Conservation (phyloP, 176 grass and related monocot species). For the Chloris gayana region DNA sequence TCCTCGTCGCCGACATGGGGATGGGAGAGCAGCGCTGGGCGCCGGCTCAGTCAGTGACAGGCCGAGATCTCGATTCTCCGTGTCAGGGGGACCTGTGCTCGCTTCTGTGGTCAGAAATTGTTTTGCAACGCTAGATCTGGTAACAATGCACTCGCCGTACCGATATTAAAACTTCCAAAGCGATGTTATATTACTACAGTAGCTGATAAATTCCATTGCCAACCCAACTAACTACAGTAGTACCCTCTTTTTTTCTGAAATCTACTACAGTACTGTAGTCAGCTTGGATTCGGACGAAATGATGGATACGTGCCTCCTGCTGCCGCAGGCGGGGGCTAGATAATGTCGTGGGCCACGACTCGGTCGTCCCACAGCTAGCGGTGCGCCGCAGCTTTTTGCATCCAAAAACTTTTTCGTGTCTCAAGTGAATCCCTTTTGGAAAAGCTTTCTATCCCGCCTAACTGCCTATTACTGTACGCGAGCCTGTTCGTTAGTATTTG, state of each 20-base stretch:
- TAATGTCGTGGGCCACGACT: background rate
- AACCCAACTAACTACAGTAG: background rate
- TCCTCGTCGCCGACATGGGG: background rate
- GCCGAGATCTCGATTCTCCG: slow-evolving; percentile 53
- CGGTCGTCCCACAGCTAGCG: background rate
- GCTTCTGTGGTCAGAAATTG: background rate
- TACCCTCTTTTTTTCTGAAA: background rate
- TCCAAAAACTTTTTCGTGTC: too few relatives aligned
- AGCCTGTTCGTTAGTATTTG: background rate
- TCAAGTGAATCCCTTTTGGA: too few relatives aligned
- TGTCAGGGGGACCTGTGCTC: slow-evolving; percentile 17
- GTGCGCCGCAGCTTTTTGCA: background rate
- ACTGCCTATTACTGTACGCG: background rate
- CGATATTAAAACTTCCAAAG: background rate
- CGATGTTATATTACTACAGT: too few relatives aligned
- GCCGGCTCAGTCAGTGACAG: background rate
- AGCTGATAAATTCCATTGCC: background rate
- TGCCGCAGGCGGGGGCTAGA: background rate
- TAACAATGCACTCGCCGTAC: too few relatives aligned
- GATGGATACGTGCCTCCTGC: background rate
- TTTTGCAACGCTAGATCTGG: background rate
- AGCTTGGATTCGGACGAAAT: background rate
- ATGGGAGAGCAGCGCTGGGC: background rate
- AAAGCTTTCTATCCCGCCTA: too few relatives aligned
- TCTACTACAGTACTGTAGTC: background rate